phyloP scores from a whole-genome alignment of 768 basidiomycete species.

The Rhodotorula diobovata region DNA sequence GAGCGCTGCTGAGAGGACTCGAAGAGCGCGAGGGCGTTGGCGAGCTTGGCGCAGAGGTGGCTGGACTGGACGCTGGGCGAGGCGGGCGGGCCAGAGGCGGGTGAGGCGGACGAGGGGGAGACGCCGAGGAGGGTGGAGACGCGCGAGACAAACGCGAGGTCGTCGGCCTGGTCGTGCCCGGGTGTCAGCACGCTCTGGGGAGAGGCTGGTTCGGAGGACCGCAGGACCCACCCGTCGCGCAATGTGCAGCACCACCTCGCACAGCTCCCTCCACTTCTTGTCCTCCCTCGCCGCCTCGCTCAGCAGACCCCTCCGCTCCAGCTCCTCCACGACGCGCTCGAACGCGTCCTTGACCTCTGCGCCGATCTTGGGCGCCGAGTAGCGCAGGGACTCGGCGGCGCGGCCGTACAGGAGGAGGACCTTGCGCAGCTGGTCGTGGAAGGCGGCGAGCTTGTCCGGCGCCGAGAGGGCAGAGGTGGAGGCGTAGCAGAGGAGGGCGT shows the following conservation, averaged over 20 bases:
- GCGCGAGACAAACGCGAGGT: slow-evolving; percentile 30
- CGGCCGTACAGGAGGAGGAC: slow-evolving; percentile 54
- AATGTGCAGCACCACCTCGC: slow-evolving; percentile 67
- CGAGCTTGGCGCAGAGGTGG: slow-evolving; percentile 11
- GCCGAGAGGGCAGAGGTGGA: slow-evolving; percentile 46
- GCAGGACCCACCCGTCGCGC: slow-evolving; percentile 57
- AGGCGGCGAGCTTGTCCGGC: slow-evolving; percentile 54
- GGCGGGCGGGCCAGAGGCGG: background rate
- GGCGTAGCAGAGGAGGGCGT: slow-evolving; percentile 42
- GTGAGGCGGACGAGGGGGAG: background rate
- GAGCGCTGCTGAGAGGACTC: slow-evolving; percentile 3
- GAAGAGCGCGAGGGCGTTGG: slow-evolving; percentile 9
- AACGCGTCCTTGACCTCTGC: slow-evolving; percentile 52
- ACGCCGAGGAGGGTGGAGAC: slow-evolving; percentile 27
- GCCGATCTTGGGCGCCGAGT: slow-evolving; percentile 27
- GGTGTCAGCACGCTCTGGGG: slow-evolving; percentile 49
- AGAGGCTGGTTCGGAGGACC: slow-evolving; percentile 46
- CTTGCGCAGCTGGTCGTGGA: slow-evolving; percentile 67
- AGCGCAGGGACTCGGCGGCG: slow-evolving; percentile 46
- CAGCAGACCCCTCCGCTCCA: background rate
- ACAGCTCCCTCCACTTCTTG: slow-evolving; percentile 60
- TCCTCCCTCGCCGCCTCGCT: slow-evolving; percentile 39
- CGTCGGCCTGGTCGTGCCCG: slow-evolving; percentile 42
- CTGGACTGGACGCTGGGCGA: background rate
- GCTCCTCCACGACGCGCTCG: slow-evolving; percentile 46